Base-by-base conservation (phyloP, 176 grass and related monocot species). In the Eleusine indica region DNA sequence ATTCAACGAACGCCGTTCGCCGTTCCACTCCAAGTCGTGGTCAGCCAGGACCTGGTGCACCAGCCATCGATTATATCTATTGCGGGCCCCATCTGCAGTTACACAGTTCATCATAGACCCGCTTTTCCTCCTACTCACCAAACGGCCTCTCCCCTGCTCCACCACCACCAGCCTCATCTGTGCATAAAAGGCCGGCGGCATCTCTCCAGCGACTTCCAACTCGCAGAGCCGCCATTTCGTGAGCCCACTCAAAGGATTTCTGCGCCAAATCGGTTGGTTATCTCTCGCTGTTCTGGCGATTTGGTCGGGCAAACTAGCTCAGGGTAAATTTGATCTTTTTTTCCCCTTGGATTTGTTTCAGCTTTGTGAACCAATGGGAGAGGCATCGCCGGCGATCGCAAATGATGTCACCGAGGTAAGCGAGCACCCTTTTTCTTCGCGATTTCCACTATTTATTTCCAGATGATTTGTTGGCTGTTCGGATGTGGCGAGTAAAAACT, bases 371-470 rank as follows among this genome's bases (percentile, higher is more conserved):
- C 43, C 47, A 52, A 97, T 97, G 94, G 82, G 70, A 35, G 89
- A 97, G 81, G 82, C 84, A 3, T 58, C 78, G 69, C 66, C 76
- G 29, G 58, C 57, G 39, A 97, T 92, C 76, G 91, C 91, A 41
- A 97, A 75, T 52, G 94, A 97, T 82, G 83, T 97, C 73, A 94
- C 91, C 68, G 91, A 92, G 88, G 94, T 97, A 78, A 86, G 83
- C 19, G 9, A 60, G 7, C 18, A 6, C 17, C 21, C 73, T 13
- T 12, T 53, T 71, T 46, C 38, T 14, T 87, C 32, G 41, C 7
- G 68, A 7, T 68, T 66, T 25, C 2, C 42, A 5, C 22, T 1
- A 11, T 39, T 66, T 65, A 6, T 58, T 41, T n/a, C 17, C 0
- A 2, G 5, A 3, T 10, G 17, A 68, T 56, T 78, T 1, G 52